phyloP scores from a whole-genome alignment of 2,329 filamentous ascomycete genomes.

The Rhynchosporium secalis region DNA sequence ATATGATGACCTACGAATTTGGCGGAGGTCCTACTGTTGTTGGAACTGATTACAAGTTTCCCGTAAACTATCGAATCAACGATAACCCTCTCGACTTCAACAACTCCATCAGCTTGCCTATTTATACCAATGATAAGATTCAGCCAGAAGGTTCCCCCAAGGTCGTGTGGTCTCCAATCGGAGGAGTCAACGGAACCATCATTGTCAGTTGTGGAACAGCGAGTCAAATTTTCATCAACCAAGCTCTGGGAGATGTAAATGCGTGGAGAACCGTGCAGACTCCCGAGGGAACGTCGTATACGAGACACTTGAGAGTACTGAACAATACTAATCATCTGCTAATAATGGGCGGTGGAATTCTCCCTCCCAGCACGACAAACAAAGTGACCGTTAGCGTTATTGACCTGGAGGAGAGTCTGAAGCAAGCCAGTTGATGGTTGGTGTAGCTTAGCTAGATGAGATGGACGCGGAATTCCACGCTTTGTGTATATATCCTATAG shows the following conservation, averaged over 20 bases:
- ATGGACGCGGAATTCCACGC: no score
- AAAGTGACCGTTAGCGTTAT: conserved; percentile 38
- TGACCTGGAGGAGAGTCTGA: conserved; percentile 31
- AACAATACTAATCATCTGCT: conserved; percentile 35
- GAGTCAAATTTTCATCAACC: conserved; percentile 37
- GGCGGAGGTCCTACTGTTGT: conserved; percentile 32
- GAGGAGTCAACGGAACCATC: conserved; percentile 38
- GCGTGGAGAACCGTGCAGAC: conserved; percentile 36
- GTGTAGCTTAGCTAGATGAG: no score
- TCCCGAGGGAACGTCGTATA: conserved; percentile 34
- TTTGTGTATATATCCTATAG: no score
- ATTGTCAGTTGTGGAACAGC: conserved; percentile 33
- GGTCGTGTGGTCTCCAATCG: conserved; percentile 36
- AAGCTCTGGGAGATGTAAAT: conserved; percentile 33
- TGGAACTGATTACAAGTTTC: conserved; percentile 33
- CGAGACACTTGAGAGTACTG: conserved; percentile 37
- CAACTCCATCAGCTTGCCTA: conserved; percentile 26
- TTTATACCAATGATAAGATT: conserved; percentile 33
- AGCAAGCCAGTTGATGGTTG: conserved; percentile 11
- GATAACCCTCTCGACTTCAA: conserved; percentile 37
- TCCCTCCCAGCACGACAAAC: conserved; percentile 37
- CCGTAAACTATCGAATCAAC: conserved; percentile 39
- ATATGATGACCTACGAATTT: conserved; percentile 63
- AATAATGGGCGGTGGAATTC: conserved; percentile 36
- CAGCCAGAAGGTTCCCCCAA: conserved; percentile 38